Evolutionary conservation across 176 grass and related monocot genomes (phyloP).

Genomic region (Tillandsia fasciculata): DNA sequence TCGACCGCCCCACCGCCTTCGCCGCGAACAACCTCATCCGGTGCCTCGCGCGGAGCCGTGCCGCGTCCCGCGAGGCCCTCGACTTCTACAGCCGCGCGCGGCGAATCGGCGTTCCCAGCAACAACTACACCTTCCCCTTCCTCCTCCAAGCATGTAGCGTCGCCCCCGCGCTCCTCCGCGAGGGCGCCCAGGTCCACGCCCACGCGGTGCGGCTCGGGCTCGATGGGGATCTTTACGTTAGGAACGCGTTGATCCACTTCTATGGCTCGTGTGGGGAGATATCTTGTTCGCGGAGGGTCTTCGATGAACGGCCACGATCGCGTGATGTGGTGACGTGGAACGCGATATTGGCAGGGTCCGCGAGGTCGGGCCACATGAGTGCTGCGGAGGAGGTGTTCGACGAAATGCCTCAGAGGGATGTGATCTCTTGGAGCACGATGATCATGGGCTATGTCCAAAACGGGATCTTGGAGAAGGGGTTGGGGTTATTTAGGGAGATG

Average conservation of each 20-base stretch:
- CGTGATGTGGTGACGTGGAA: constrained; percentile 56
- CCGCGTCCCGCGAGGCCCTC: constrained; percentile 30
- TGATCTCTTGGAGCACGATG: constrained; percentile 58
- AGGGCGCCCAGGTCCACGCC: constrained; percentile 49
- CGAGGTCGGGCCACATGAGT: constrained; percentile 15
- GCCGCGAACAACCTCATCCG: constrained; percentile 57
- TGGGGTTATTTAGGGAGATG: constrained; percentile 36
- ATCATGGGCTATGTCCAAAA: constrained; percentile 47
- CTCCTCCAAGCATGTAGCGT: constrained; percentile 22
- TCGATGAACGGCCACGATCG: constrained; percentile 36
- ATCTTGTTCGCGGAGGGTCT: constrained; percentile 28
- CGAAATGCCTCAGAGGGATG: constrained; percentile 37
- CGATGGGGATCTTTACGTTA: constrained; percentile 42
- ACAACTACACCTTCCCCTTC: constrained; percentile 42
- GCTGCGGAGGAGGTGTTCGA: constrained; percentile 33
- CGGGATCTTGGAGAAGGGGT: constrained; percentile 40
- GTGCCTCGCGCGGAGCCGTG: constrained; percentile 24
- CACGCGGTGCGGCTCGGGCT: constrained; percentile 43
- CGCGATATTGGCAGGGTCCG: constrained; percentile 40
- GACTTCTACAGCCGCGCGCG: constrained; percentile 37
- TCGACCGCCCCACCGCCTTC: constrained; percentile 35
- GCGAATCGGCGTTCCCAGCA: constrained; percentile 35
- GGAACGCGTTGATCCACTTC: constrained; percentile 50
- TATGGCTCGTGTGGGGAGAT: constrained; percentile 42
- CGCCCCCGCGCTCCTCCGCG: not conserved